Conservation (phyloP, 1,284 basidiomycete species). For the Trichosporon coremiiforme region DNA sequence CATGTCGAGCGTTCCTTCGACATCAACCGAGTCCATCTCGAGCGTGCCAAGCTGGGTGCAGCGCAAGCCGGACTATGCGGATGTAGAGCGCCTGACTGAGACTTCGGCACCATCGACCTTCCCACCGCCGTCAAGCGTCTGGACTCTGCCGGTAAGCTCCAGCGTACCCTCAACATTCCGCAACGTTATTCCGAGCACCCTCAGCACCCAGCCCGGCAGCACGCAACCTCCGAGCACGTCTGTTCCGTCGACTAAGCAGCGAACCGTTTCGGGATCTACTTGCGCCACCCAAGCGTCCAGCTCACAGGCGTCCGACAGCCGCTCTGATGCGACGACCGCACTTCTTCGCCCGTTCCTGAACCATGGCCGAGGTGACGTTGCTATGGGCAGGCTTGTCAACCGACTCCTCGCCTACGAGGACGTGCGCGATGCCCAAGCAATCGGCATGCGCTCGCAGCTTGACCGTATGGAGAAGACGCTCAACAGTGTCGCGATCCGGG, state of each 20-base stretch:
- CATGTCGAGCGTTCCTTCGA: not conserved
- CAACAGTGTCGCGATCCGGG: conserved; percentile 22
- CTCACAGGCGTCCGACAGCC: conserved; percentile 1
- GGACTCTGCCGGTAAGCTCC: not conserved
- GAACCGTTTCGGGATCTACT: not conserved
- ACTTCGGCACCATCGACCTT: not conserved
- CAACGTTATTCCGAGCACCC: not conserved
- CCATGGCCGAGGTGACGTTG: not conserved
- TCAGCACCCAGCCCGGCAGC: not conserved
- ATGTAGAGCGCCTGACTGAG: not conserved
- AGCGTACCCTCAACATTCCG: not conserved
- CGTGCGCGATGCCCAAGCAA: conserved; percentile 43
- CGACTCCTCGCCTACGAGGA: conserved; percentile 51
- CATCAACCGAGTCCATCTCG: not conserved
- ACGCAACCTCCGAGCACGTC: not conserved
- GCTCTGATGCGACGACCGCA: conserved; percentile 10
- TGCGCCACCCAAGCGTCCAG: conserved; percentile 10
- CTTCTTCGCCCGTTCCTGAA: conserved; percentile 4
- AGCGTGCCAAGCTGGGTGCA: conserved; percentile 1
- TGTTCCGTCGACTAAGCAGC: not conserved
- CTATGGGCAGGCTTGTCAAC: conserved; percentile 34
- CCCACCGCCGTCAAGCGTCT: not conserved
- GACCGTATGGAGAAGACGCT: conserved; percentile 53
- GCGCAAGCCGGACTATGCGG: not conserved
- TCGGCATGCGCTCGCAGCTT: conserved; percentile 45